phyloP scores from a whole-genome alignment of 176 grass and related monocot species.

The Aegilops umbellulata region DNA sequence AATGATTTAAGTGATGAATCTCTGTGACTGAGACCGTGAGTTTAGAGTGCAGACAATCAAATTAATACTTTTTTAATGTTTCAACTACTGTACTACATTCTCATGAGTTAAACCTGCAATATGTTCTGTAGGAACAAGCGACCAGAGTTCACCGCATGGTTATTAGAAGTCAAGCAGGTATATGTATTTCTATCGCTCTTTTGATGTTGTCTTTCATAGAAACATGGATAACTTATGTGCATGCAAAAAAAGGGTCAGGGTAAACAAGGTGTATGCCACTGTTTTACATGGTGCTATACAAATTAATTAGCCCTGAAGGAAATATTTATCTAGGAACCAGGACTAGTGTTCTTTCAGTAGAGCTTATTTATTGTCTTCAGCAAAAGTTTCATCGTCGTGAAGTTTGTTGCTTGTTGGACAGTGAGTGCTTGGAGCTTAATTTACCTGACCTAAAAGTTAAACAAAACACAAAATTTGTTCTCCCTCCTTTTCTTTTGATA shows the following conservation, averaged over 20 bases:
- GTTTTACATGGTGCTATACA: neutral
- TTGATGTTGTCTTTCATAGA: neutral
- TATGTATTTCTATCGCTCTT: neutral
- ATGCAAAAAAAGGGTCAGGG: neutral
- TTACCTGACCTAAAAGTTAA: neutral
- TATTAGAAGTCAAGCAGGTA: constrained; percentile 94
- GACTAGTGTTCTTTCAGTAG: neutral
- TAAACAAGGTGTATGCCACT: neutral
- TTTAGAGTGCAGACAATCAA: neutral
- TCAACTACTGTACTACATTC: constrained; percentile 6
- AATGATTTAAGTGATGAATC: neutral
- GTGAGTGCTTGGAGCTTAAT: neutral
- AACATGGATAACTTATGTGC: neutral
- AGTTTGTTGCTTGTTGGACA: neutral
- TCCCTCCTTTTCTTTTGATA: neutral
- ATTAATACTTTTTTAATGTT: neutral
- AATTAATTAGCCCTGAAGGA: neutral
- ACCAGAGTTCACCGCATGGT: constrained; percentile 96
- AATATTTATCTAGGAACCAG: neutral
- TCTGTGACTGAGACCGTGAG: neutral
- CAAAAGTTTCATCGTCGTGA: neutral
- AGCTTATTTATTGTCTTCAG: neutral
- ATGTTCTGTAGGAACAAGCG: constrained; percentile 78
- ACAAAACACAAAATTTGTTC: neutral
- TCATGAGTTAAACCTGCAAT: neutral